These are phyloP conservation scores for Linnemannia elongata DNA, from an alignment of 192 early-diverging fungal species.

Conservation along the genomic window DNA sequence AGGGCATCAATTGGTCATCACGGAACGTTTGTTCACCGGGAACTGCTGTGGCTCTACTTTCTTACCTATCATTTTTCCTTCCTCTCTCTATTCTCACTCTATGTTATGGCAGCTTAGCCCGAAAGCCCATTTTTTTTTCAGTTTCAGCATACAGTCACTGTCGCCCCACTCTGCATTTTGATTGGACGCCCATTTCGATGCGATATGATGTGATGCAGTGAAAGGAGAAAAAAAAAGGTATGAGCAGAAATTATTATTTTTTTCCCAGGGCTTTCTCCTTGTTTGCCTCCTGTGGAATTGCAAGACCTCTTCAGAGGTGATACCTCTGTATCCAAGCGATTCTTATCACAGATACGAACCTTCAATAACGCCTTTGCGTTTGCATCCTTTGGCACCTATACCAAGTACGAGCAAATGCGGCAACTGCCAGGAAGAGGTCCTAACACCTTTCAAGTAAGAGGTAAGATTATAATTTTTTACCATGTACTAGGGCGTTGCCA, in stretches of 20 bases:
- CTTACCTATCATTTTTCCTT: not conserved
- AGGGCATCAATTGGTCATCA: not conserved
- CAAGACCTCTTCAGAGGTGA: not conserved
- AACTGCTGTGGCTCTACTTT: not conserved
- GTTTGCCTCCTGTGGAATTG: too few relatives aligned
- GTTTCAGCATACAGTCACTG: too few relatives aligned
- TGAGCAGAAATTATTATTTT: not conserved
- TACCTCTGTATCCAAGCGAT: not conserved
- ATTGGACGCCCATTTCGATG: not conserved
- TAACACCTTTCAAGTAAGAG: too few relatives aligned
- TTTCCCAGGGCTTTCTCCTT: not conserved
- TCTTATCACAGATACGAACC: not conserved
- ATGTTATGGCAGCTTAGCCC: not conserved
- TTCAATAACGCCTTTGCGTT: constrained; percentile 15
- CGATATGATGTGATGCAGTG: not conserved
- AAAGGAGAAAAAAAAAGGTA: too few relatives aligned
- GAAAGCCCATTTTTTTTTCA: not conserved
- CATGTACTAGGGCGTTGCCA: too few relatives aligned
- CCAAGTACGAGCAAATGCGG: too few relatives aligned
- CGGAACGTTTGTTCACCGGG: not conserved
- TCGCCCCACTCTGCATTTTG: too few relatives aligned
- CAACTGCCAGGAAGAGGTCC: too few relatives aligned
- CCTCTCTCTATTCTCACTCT: not conserved
- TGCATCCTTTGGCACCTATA: not conserved
- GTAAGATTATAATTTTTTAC: too few relatives aligned